Conservation (phyloP, 345 rosid species). For the Erysimum cheiranthoides region DNA sequence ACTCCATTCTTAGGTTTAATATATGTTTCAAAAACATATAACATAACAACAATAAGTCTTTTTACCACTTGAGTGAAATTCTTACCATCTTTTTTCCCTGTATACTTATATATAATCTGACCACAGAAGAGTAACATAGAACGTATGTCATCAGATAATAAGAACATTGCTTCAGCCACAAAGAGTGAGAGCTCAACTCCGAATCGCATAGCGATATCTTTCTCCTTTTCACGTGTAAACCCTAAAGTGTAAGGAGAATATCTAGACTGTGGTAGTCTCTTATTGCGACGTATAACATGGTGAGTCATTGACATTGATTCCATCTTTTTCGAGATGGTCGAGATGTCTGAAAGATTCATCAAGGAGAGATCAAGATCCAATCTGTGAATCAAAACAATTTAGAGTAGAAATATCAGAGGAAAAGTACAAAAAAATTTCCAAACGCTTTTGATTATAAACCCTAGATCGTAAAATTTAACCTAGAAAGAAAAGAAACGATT, state of each 20-base stretch:
- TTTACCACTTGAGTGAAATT: too few species aligned
- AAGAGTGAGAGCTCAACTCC: constrained; percentile 1
- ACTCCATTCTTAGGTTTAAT: constrained; percentile 1
- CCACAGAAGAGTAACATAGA: neutral
- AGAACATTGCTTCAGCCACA: constrained; percentile 7
- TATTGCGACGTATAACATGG: neutral
- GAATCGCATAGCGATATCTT: neutral
- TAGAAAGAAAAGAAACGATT: too few species aligned
- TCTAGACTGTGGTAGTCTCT: neutral
- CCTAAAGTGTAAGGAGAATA: constrained; percentile 10
- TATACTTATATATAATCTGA: neutral
- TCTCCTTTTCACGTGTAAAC: neutral
- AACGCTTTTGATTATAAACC: too few species aligned
- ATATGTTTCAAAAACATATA: constrained; percentile 1
- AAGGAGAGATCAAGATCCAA: too few species aligned
- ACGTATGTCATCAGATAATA: constrained; percentile 18
- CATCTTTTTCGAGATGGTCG: too few species aligned
- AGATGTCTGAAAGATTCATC: too few species aligned
- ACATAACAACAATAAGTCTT: too few species aligned
- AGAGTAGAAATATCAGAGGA: too few species aligned
- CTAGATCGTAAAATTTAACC: too few species aligned
- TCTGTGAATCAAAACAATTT: too few species aligned
- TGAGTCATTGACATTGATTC: neutral
- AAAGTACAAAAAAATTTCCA: too few species aligned
- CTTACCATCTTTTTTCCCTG: too few species aligned